A percentile compares a stretch with the other conserved stretches of the same genome.
phyloP scores from a whole-genome alignment of 2,329 filamentous ascomycete genomes.

The Cladophialophora psammophila region DNA sequence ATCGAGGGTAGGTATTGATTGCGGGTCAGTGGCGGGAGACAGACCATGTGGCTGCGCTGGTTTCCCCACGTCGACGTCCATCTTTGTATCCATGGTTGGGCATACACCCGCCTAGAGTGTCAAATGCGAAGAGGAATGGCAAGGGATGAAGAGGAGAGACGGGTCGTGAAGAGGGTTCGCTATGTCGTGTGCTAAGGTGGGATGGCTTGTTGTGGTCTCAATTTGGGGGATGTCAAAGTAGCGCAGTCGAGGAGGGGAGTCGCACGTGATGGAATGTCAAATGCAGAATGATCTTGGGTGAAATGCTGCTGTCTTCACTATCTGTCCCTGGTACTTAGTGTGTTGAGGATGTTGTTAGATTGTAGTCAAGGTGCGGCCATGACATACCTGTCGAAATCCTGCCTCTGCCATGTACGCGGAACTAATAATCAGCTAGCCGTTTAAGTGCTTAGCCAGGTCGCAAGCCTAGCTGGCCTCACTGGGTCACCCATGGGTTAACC shows the following conservation, averaged over 20 bases:
- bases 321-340: background rate
- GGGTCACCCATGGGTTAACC: too few relatives aligned
- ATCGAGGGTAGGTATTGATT: conserved; percentile 90
- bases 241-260: background rate
- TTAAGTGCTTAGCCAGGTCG: conserved; percentile 3
- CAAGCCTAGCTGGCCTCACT: too few relatives aligned
- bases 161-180: conserved; percentile 31
- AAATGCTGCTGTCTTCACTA: background rate
- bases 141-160: conserved; percentile 41
- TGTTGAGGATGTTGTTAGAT: conserved; percentile 14
- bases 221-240: conserved; percentile 10
- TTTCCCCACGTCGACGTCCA: conserved; percentile 92
- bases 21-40: conserved; percentile 78
- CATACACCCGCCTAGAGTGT: conserved; percentile 31
- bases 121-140: background rate
- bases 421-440: conserved; percentile 10
- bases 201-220: conserved; percentile 30
- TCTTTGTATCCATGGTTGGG: conserved; percentile 86
- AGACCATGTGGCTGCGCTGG: conserved; percentile 79
- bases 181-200: conserved; percentile 33
- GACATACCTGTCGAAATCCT: conserved; percentile 23
- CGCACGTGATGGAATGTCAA: conserved; percentile 7
- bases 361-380: conserved; percentile 24
- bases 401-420: background rate
- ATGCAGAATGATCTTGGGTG: conserved; percentile 1